Conservation (phyloP, 306 rosid species). For the Potentilla sterilis region DNA sequence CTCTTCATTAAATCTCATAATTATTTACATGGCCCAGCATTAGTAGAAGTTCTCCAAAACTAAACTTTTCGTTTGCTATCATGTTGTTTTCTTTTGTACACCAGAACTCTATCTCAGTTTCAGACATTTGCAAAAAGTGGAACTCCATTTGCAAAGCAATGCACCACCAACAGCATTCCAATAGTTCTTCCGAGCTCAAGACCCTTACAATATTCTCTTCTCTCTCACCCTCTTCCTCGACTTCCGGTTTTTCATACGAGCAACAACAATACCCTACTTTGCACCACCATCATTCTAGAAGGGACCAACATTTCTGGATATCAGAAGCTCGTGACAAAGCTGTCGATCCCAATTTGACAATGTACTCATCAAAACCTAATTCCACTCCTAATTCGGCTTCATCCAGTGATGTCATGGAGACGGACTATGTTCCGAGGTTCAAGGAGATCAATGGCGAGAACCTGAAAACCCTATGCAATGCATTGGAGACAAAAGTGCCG, state of each 20-base stretch:
- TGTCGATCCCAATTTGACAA: conserved; percentile 47
- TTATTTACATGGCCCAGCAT: conserved; percentile 3
- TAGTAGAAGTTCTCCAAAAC: conserved; percentile 27
- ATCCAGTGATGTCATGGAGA: conserved; percentile 63
- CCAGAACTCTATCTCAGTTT: conserved; percentile 60
- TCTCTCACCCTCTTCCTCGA: conserved; percentile 62
- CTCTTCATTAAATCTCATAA: neutral
- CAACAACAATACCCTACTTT: conserved; percentile 44
- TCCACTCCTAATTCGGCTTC: conserved; percentile 67
- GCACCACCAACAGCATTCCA: conserved; percentile 49
- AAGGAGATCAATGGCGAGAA: conserved; percentile 67
- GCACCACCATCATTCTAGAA: conserved; percentile 22
- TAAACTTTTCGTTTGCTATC: conserved; percentile 38
- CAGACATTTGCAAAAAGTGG: conserved; percentile 79
- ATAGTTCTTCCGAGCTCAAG: conserved; percentile 45
- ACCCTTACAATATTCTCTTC: conserved; percentile 53
- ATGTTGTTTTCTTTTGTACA: conserved; percentile 15
- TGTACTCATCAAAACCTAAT: conserved; percentile 46
- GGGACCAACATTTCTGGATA: conserved; percentile 43
- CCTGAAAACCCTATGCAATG: conserved; percentile 57
- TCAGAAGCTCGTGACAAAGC: conserved; percentile 28
- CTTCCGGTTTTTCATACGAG: conserved; percentile 64
- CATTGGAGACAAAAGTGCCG: conserved; percentile 70
- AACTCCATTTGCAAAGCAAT: conserved; percentile 59
- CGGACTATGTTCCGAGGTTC: conserved; percentile 51